phyloP scores from a whole-genome alignment of 2,329 filamentous ascomycete genomes.

The Cryphonectria naterciae region DNA sequence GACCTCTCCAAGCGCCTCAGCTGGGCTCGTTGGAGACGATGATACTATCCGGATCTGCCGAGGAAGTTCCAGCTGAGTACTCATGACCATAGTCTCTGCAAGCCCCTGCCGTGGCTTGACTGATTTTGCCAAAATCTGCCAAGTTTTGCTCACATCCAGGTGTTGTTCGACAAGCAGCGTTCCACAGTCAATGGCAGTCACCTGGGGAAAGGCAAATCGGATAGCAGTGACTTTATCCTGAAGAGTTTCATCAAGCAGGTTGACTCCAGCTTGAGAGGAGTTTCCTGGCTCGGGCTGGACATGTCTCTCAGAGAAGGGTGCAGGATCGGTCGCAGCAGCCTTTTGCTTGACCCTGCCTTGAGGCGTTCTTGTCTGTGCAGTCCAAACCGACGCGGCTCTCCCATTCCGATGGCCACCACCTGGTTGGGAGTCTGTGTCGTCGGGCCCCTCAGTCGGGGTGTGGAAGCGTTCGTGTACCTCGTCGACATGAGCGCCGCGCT shows the following conservation, averaged over 20 bases:
- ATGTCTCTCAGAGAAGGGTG: background rate
- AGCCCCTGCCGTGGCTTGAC: constrained; percentile 37
- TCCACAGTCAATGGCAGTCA: constrained; percentile 42
- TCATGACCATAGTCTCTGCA: constrained; percentile 28
- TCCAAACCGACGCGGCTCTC: background rate
- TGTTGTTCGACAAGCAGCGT: constrained; percentile 40
- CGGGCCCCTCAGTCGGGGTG: constrained; percentile 39
- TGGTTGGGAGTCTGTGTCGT: background rate
- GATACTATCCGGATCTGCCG: constrained; percentile 30
- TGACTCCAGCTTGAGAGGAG: background rate
- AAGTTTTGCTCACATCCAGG: constrained; percentile 44
- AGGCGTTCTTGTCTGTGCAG: background rate
- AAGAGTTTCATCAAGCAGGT: constrained; percentile 14
- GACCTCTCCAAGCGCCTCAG: constrained; percentile 17
- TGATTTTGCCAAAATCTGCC: constrained; percentile 40
- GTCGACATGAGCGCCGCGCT: background rate
- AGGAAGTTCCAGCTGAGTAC: constrained; percentile 27
- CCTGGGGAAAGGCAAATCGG: constrained; percentile 49
- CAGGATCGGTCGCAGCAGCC: constrained; percentile 9
- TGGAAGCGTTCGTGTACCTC: constrained; percentile 4
- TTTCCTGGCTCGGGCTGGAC: background rate
- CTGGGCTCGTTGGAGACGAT: constrained; percentile 21
- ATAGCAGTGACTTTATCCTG: constrained; percentile 29
- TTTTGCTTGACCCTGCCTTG: background rate
- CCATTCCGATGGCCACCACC: background rate